phyloP scores from a whole-genome alignment of 441 rosid species.

The Flueggea neowawraea region DNA sequence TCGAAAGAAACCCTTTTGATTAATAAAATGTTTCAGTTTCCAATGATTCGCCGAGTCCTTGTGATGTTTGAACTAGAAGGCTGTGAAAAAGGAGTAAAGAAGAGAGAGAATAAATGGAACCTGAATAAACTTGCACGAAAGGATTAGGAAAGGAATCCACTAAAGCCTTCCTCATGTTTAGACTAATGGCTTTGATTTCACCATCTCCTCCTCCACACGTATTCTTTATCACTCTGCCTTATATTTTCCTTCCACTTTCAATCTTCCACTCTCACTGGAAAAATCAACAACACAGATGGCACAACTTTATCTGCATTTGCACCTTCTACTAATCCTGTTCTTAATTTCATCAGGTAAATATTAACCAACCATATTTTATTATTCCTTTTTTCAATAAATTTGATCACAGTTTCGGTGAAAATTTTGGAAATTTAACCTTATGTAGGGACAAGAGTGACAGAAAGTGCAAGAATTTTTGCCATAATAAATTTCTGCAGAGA shows the following conservation, averaged over 20 bases:
- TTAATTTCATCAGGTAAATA: slow-evolving; percentile 47
- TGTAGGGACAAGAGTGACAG: slow-evolving; percentile 37
- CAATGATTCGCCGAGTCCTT: no score
- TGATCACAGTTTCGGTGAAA: no score
- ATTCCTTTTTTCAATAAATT: no score
- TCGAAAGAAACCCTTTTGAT: no score
- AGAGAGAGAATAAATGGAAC: slow-evolving; percentile 20
- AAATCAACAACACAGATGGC: slow-evolving; percentile 26
- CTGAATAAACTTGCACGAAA: slow-evolving; percentile 37
- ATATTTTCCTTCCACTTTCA: slow-evolving; percentile 11
- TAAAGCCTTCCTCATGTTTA: slow-evolving; percentile 6
- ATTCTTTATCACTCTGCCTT: slow-evolving; percentile 34
- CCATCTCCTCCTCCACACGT: slow-evolving; percentile 34
- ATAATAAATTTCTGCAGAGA: slow-evolving; percentile 69
- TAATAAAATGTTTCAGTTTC: no score
- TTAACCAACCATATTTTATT: neutral
- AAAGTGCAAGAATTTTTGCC: slow-evolving; percentile 60
- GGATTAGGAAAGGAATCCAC: slow-evolving; percentile 49
- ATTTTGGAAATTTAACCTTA: no score
- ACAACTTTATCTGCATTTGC: slow-evolving; percentile 18
- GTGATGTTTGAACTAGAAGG: no score
- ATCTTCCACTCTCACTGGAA: neutral
- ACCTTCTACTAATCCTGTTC: slow-evolving; percentile 28
- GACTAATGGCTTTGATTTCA: neutral
- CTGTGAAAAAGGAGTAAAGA: no score